Conservation (phyloP, 371 early-diverging fungal species). For the Mucor velutinosus region DNA sequence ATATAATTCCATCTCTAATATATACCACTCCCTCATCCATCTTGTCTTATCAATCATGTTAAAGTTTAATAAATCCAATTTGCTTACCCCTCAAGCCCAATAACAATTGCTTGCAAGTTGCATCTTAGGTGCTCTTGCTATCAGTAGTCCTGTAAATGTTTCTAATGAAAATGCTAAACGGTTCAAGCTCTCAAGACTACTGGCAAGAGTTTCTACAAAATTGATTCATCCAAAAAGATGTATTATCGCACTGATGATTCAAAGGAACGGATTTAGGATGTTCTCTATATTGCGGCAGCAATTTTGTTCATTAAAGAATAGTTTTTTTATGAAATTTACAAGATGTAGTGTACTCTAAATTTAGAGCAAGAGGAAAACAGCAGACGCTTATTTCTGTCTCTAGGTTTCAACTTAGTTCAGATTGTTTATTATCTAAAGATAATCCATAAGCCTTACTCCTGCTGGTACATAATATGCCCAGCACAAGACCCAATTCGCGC, state of each 20-base stretch:
- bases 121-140: slow-evolving; percentile 6
- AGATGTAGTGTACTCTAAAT: slow-evolving; percentile 21
- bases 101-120: slow-evolving; percentile 7
- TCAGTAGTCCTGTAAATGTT: slow-evolving; percentile 3
- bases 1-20: slow-evolving; percentile 6
- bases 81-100: slow-evolving; percentile 12
- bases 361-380: slow-evolving; percentile 22
- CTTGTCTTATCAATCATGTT: slow-evolving; percentile 8
- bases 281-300: slow-evolving; percentile 1
- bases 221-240: slow-evolving; percentile 6
- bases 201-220: slow-evolving; percentile 4
- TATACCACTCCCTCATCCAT: slow-evolving; percentile 14
- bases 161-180: slow-evolving; percentile 6
- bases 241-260: slow-evolving; percentile 6
- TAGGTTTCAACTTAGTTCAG: slow-evolving; percentile 20
- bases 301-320: slow-evolving; percentile 3
- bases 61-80: slow-evolving; percentile 9
- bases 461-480: slow-evolving; percentile 18
- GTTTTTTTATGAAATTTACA: not conserved
- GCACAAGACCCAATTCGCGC: not conserved
- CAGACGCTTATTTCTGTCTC: slow-evolving; percentile 20
- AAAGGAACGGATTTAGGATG: slow-evolving; percentile 6
- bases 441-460: slow-evolving; percentile 23
- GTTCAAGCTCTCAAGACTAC: slow-evolving; percentile 9
- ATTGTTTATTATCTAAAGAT: slow-evolving; percentile 22